Percentiles rank a stretch among this genome's conserved stretches.
Conservation (phyloP, 2,329 filamentous ascomycete species). For the Kalmusia sp. region DNA sequence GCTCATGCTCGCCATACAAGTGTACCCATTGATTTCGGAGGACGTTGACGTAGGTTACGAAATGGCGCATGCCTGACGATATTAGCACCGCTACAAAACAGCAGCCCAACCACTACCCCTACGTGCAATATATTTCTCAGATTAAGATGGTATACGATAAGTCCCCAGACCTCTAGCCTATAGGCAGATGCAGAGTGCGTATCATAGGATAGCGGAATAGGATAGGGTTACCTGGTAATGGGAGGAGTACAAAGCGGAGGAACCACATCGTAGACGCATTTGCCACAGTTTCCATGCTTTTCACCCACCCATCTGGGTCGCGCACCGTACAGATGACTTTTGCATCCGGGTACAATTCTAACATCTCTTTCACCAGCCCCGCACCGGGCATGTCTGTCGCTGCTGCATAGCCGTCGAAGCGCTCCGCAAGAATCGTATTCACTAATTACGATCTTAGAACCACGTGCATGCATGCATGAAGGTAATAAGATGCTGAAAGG, state of each 20-base stretch:
- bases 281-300: conserved; percentile 22
- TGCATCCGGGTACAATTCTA: conserved; percentile 58
- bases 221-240: conserved; percentile 16
- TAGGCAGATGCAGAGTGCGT: too few species aligned
- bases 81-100: conserved; percentile 12
- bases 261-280: conserved; percentile 22
- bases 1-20: conserved; percentile 1
- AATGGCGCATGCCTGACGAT: neutral
- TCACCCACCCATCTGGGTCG: conserved; percentile 28
- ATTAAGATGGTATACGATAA: too few species aligned
- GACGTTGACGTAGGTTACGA: conserved; percentile 17
- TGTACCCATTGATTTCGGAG: conserved; percentile 15
- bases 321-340: conserved; percentile 50
- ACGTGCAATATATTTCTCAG: too few species aligned
- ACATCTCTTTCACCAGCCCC: conserved; percentile 54
- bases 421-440: conserved; percentile 15
- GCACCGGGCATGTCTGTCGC: conserved; percentile 54
- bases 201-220: neutral
- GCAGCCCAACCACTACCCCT: too few species aligned
- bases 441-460: too few species aligned
- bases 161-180: too few species aligned
- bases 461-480: too few species aligned
- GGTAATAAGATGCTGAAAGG: too few species aligned
- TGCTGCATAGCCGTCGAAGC: conserved; percentile 54
- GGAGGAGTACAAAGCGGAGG: conserved; percentile 26